These are phyloP conservation scores for Hypoxylon perforatum DNA, from an alignment of 495 filamentous ascomycete species.

Conservation along the genomic window DNA sequence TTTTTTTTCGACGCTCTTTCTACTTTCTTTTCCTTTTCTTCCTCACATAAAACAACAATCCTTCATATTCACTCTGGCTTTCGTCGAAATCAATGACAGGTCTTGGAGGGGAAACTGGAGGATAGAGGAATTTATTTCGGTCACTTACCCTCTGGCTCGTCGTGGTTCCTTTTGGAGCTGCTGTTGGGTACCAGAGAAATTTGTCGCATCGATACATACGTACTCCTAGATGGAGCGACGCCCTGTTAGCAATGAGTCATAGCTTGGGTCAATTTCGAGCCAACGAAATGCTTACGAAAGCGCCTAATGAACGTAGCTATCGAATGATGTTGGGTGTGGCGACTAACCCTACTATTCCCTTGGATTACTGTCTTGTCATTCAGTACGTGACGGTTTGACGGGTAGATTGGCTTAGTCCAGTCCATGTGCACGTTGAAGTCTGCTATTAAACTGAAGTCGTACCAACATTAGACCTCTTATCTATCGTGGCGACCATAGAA, in stretches of 20 bases:
- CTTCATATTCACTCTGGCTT: conserved; percentile 87
- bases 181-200: conserved; percentile 59
- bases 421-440: no score
- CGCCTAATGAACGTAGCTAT: no score
- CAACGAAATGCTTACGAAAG: no score
- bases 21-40: conserved; percentile 55
- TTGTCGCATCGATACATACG: conserved; percentile 55
- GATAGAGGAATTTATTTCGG: conserved; percentile 67
- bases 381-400: no score
- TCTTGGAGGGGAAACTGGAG: conserved; percentile 82
- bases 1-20: conserved; percentile 22
- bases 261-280: neutral
- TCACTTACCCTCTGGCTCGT: conserved; percentile 64
- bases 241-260: neutral
- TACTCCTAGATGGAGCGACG: neutral
- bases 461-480: no score
- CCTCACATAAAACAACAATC: conserved; percentile 71
- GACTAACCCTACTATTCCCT: no score
- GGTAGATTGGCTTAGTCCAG: no score
- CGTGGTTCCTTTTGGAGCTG: conserved; percentile 40
- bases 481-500: no score
- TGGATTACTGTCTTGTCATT: no score
- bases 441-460: no score
- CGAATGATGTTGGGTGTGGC: no score
- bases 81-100: conserved; percentile 63